Base-by-base conservation (phyloP, 2,329 filamentous ascomycete species). In the Phaeosphaeriaceae sp. region DNA sequence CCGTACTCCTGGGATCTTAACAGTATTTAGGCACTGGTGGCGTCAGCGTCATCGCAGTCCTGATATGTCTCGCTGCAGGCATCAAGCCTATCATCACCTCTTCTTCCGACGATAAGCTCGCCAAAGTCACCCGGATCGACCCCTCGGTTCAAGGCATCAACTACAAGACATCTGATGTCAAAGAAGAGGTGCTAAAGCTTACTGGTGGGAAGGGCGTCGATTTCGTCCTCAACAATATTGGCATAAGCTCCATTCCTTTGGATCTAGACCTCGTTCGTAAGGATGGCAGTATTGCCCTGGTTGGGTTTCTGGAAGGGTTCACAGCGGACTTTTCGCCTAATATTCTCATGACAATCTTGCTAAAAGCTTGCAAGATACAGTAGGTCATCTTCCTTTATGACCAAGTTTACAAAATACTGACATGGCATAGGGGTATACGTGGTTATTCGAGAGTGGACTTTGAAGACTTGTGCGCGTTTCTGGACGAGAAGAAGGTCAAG, bases 101-200 rank as follows among this genome's bases (percentile, higher is more conserved):
- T 0, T 86, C 83, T 0, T 84, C 82, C 0, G 78, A 84, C 7
- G 74, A 77, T 1, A 88, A 88, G 68, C 79, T 81, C 0, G 72
- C 80, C 24, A 76, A 74, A 9, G 75, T 89, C n/a, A 79, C 85
- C 33, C 58, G 62, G n/a, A 24, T 71, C 7, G 58, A 56, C 17
- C 61, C 64, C 1, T 21, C 44, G 2, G 50, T 73, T 17, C 13
- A 53, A 53, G 76, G 84, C 9, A 79, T 89, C 68, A 89, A 90
- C 73, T 90, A 90, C 72, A 85, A 82, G 53, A 80, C 72, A 0
- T 78, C 81, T 0, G 81, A 85, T 46, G 87, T 86, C 84, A 83
- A 84, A 7, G 77, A 79, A 3, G 81, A 83, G 48, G 86, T 85
- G 15, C 79, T 81, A 60, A 77, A 76, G 6, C 74, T 84, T 10